Evolutionary conservation across 345 rosid genomes (phyloP).

Genomic region (Anacardium occidentale): DNA sequence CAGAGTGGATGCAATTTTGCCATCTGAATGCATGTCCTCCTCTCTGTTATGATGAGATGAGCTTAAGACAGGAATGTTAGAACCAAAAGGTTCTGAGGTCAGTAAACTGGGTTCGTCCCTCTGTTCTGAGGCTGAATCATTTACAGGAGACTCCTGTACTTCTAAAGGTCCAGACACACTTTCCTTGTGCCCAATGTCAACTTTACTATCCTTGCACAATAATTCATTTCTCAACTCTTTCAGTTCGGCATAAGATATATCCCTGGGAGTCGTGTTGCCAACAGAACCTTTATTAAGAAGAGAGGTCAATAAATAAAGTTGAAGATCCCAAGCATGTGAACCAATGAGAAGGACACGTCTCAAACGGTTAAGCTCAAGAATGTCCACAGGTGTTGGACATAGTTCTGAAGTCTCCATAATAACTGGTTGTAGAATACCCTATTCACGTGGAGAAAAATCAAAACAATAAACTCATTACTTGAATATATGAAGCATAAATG

Average conservation of each 20-base stretch:
- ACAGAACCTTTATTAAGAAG: constrained; percentile 48
- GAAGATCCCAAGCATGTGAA: constrained; percentile 77
- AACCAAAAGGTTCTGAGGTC: constrained; percentile 22
- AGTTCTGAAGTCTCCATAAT: constrained; percentile 41
- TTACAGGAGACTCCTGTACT: constrained; percentile 29
- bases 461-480: constrained; percentile 1
- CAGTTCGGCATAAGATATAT: constrained; percentile 29
- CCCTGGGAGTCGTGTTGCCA: constrained; percentile 36
- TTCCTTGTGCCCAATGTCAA: constrained; percentile 24
- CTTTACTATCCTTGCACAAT: constrained; percentile 27
- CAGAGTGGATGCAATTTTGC: constrained; percentile 53
- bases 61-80: constrained; percentile 27
- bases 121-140: constrained; percentile 30
- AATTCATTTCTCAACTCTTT: constrained; percentile 33
- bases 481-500: neutral
- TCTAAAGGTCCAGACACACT: constrained; percentile 29
- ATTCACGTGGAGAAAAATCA: constrained; percentile 19
- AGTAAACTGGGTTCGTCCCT: constrained; percentile 20
- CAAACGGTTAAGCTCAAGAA: constrained; percentile 69
- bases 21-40: constrained; percentile 43
- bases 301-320: constrained; percentile 61
- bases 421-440: constrained; percentile 62
- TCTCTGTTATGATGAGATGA: constrained; percentile 29
- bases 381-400: constrained; percentile 51
- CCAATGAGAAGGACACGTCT: constrained; percentile 69